A percentile compares a stretch with the other conserved stretches of the same genome.
Evolutionary conservation across 2,329 filamentous ascomycete genomes (phyloP).

Genomic region (Ambrosiella xylebori): DNA sequence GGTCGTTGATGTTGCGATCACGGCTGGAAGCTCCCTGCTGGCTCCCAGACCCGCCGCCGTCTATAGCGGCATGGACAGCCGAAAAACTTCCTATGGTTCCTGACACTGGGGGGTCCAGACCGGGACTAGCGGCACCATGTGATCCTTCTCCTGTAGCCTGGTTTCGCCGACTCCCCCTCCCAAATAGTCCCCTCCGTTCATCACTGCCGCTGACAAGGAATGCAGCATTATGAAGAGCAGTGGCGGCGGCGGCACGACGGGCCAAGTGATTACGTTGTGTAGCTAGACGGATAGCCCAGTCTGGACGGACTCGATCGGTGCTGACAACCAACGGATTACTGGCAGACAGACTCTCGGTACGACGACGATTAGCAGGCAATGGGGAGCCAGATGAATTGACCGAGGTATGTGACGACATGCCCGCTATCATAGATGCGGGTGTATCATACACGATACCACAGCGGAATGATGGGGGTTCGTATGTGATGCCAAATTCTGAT

Average conservation of each 20-base stretch:
- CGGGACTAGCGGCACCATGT: neutral
- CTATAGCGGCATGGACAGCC: neutral
- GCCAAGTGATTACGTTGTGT: constrained; percentile 72
- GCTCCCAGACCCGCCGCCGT: neutral
- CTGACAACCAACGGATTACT: constrained; percentile 75
- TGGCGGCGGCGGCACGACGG: constrained; percentile 76
- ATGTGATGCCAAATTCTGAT: constrained; percentile 91
- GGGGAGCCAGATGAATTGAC: constrained; percentile 42
- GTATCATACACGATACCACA: constrained; percentile 54
- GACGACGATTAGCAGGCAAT: constrained; percentile 23
- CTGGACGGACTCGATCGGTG: constrained; percentile 79
- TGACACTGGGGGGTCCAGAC: neutral
- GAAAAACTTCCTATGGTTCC: constrained; percentile 2
- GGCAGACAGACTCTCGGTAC: constrained; percentile 53
- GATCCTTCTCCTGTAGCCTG: neutral
- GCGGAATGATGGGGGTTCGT: constrained; percentile 74
- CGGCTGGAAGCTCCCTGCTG: neutral
- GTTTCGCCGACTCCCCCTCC: neutral
- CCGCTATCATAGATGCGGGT: constrained; percentile 33
- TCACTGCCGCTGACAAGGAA: constrained; percentile 64
- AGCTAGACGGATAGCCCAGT: constrained; percentile 82
- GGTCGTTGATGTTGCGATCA: constrained; percentile 44
- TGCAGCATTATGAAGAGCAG: constrained; percentile 83
- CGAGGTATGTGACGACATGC: constrained; percentile 77
- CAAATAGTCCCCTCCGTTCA: constrained; percentile 24